Conservation (phyloP, 2,329 filamentous ascomycete species). For the Pyrenochaeta sp. region DNA sequence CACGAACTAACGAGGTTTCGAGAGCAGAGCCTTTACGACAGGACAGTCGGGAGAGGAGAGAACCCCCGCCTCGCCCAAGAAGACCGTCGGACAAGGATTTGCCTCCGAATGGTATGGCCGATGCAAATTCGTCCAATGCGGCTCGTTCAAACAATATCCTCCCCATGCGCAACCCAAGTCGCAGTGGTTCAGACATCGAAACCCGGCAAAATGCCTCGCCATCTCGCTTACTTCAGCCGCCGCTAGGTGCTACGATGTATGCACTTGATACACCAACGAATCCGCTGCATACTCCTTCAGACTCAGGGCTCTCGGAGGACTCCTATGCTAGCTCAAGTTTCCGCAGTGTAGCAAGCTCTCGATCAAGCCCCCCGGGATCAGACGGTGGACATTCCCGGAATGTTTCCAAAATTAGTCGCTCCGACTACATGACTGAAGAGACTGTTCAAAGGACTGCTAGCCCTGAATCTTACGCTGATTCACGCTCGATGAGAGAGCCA, state of each 20-base stretch:
- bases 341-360: constrained; percentile 45
- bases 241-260: constrained; percentile 25
- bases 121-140: constrained; percentile 24
- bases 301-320: constrained; percentile 50
- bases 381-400: constrained; percentile 44
- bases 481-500: constrained; percentile 24
- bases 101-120: constrained; percentile 24
- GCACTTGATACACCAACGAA: constrained; percentile 34
- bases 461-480: constrained; percentile 38
- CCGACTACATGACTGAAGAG: constrained; percentile 33
- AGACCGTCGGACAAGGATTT: constrained; percentile 38
- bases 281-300: constrained; percentile 47
- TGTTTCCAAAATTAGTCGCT: constrained; percentile 35
- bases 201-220: constrained; percentile 8
- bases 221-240: constrained; percentile 25
- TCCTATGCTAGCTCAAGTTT: constrained; percentile 45
- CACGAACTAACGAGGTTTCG: constrained; percentile 23
- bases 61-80: constrained; percentile 29
- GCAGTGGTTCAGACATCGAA: constrained; percentile 24
- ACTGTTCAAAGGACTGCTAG: constrained; percentile 34
- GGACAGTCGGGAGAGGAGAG: constrained; percentile 27
- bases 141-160: constrained; percentile 28
- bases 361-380: constrained; percentile 49
- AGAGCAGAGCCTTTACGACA: constrained; percentile 30
- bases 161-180: constrained; percentile 33